These are phyloP conservation scores for Trichoderma asperelloides DNA, from an alignment of 495 filamentous ascomycete species.

Conservation along the genomic window DNA sequence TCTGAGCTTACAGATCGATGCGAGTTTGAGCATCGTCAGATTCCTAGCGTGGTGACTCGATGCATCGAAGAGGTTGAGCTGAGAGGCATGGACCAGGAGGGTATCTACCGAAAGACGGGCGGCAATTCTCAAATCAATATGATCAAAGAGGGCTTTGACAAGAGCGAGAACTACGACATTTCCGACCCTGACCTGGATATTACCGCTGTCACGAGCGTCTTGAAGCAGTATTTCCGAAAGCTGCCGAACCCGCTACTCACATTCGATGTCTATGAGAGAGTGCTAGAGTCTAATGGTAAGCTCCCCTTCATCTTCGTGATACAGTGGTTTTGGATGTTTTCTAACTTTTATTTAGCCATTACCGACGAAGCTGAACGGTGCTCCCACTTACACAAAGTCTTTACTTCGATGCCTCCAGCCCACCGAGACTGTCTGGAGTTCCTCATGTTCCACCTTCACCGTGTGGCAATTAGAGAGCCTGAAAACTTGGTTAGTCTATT, in stretches of 20 bases:
- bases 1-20: constrained; percentile 79
- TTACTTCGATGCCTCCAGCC: constrained; percentile 67
- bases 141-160: constrained; percentile 86
- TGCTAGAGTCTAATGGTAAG: constrained; percentile 68
- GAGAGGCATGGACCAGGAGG: constrained; percentile 95
- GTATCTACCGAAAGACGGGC: constrained; percentile 96
- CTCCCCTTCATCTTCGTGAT: background rate
- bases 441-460: constrained; percentile 84
- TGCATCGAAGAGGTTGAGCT: constrained; percentile 98
- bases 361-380: constrained; percentile 51
- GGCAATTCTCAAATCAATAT: constrained; percentile 77
- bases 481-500: constrained; percentile 58
- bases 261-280: constrained; percentile 80
- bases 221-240: constrained; percentile 98
- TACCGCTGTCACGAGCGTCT: constrained; percentile 85
- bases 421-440: constrained; percentile 89
- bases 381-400: constrained; percentile 54
- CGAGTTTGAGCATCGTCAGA: constrained; percentile 80
- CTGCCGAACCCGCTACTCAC: constrained; percentile 87
- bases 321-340: background rate
- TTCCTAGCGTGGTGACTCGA: constrained; percentile 81
- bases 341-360: constrained; percentile 28
- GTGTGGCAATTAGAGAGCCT: constrained; percentile 71
- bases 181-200: constrained; percentile 92
- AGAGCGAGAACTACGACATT: constrained; percentile 74